Evolutionary conservation across 371 early-diverging fungal genomes (phyloP), one percentile per base, ranked within the genome.

Genomic region (Synchytrium microbalum): DNA sequence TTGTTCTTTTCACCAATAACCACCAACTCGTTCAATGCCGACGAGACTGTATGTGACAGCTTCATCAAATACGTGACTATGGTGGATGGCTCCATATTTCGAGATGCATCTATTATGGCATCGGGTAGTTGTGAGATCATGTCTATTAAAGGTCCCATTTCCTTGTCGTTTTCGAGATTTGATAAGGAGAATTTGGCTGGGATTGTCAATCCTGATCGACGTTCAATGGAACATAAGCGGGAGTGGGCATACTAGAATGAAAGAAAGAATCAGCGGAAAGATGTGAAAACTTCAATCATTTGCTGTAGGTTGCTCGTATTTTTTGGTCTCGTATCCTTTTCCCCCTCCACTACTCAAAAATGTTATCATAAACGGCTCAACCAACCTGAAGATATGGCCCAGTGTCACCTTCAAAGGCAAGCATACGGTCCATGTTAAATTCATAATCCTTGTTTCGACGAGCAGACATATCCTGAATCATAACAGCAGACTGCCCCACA

Each of bases 391-490:
- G 83, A 78, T 98, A 99, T 53, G 99, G 98, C 19, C 99, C 99
- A 58, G 99, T 99, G 74, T 96, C 96, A 60, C 98, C 99, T 76
- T 97, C 97, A 71, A 96, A 96, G 63, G 89, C 84, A 73, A 95
- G 89, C 90, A 98, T 96, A 64, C 96, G 89, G 64, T 83, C 82
- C 88, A 93, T 92, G 76, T 95, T 86, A 75, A 99, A 98, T 54
- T 88, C 89, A 72, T 99, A 99, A 83, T 98, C 97, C 81, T 94
- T 95, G 72, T 93, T 81, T 70, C 99, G 89, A 71, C 90, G 89
- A 38, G 98, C 95, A 28, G 87, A 74, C 82, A 99, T 93, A 73
- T 99, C 99, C 79, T 98, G 98, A 52, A 98, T 84, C 78, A 92
- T 85, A 66, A 99, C 88, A 65, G 95, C 95, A 51, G 96, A 92